Conservation (phyloP, 2,329 filamentous ascomycete genomes). For the Ophiostoma perfectum region DNA sequence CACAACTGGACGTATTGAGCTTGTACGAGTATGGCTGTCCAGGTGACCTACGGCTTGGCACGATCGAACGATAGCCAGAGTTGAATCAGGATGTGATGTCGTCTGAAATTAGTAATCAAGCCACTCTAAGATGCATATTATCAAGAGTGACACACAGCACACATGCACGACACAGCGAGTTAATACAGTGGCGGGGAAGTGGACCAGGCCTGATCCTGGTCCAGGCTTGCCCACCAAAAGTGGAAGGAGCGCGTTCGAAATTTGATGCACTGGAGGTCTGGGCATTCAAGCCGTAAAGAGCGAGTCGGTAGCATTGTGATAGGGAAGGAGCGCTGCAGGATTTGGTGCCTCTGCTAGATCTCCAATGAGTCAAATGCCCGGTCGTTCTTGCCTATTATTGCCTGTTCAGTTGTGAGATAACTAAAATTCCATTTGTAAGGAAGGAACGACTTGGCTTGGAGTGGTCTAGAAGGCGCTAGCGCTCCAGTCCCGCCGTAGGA, state of each 20-base stretch:
- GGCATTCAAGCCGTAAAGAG: background rate
- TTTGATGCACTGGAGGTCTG: background rate
- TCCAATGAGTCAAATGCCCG: background rate
- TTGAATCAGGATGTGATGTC: background rate
- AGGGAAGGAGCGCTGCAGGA: background rate
- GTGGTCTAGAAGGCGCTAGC: constrained; percentile 9
- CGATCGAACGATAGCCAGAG: background rate
- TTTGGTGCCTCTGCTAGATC: background rate
- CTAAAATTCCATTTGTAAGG: constrained; percentile 12
- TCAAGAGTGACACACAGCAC: background rate
- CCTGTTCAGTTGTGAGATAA: constrained; percentile 6
- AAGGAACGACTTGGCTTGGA: background rate
- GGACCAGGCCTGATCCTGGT: background rate
- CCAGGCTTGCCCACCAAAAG: background rate
- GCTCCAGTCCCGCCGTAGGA: background rate
- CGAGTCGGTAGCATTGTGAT: background rate
- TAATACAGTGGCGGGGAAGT: constrained; percentile 3
- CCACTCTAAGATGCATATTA: background rate
- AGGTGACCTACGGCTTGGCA: background rate
- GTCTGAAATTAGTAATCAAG: background rate
- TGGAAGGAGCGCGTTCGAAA: constrained; percentile 1
- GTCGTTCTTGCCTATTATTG: background rate
- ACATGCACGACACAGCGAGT: background rate
- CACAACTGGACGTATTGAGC: background rate
- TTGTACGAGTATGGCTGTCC: background rate